These are phyloP conservation scores for Angophora floribunda DNA, from an alignment of 345 rosid species.

Conservation along the genomic window DNA sequence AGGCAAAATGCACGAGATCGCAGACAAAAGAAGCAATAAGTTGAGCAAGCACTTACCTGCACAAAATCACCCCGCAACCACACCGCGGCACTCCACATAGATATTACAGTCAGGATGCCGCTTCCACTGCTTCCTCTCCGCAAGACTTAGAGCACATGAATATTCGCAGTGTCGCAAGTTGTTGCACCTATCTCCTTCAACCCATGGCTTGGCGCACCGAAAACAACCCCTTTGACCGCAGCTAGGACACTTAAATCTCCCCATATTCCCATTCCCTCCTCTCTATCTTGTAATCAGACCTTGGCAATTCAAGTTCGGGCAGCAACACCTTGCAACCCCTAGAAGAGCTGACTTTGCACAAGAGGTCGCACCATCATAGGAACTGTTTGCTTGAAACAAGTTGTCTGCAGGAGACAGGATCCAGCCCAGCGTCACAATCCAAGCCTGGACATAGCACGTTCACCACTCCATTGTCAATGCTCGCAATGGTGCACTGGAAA, in stretches of 20 bases:
- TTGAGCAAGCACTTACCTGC: not conserved
- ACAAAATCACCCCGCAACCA: not conserved
- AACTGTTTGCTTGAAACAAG: not conserved
- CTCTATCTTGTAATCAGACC: too few species aligned
- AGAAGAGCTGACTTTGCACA: too few species aligned
- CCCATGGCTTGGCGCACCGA: too few species aligned
- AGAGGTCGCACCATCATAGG: too few species aligned
- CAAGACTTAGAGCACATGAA: too few species aligned
- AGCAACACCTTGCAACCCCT: too few species aligned
- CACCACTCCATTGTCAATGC: not conserved
- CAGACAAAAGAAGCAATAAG: not conserved
- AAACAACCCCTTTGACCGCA: too few species aligned
- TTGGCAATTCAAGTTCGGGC: too few species aligned
- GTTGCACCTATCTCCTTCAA: too few species aligned
- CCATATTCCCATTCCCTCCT: too few species aligned
- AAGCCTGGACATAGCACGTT: not conserved
- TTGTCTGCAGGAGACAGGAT: not conserved
- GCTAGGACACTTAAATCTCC: too few species aligned
- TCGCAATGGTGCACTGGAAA: not conserved
- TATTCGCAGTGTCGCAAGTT: too few species aligned
- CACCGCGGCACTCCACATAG: not conserved
- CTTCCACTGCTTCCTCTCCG: not conserved
- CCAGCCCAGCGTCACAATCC: not conserved
- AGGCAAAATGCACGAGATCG: not conserved
- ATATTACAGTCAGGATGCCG: not conserved